Conservation (phyloP, 345 rosid genomes). For the Streptanthus diversifolius region DNA sequence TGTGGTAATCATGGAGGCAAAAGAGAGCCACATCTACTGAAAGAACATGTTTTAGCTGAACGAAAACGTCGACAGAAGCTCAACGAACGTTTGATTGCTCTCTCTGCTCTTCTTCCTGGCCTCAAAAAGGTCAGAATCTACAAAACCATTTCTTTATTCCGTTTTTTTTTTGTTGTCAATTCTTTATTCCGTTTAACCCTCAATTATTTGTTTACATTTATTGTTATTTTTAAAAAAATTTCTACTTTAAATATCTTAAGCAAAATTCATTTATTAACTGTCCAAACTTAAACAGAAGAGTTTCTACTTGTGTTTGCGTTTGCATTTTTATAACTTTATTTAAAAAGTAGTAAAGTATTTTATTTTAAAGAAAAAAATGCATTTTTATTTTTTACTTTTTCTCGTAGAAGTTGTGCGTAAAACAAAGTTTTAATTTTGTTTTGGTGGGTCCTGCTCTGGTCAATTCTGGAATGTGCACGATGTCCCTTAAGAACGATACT, state of each 20-base stretch:
- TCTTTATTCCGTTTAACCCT: not conserved
- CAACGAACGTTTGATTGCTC: conserved; percentile 67
- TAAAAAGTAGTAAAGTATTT: not conserved
- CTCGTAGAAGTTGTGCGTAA: not conserved
- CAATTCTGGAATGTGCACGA: not conserved
- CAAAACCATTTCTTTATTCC: not conserved
- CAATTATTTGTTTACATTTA: conserved; percentile 4
- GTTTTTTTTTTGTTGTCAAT: too few relatives aligned
- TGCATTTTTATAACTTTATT: not conserved
- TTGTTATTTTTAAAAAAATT: not conserved
- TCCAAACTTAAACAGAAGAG: not conserved
- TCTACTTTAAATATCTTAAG: not conserved
- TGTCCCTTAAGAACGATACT: not conserved
- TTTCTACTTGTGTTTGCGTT: not conserved
- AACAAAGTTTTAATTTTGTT: too few relatives aligned
- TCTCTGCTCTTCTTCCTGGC: conserved; percentile 75
- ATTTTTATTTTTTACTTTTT: not conserved
- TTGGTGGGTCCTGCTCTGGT: too few relatives aligned
- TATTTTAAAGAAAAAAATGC: not conserved
- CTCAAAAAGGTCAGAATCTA: conserved; percentile 48
- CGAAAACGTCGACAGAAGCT: conserved; percentile 80
- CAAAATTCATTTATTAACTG: too few relatives aligned
- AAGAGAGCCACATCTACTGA: conserved; percentile 29
- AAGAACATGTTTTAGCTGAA: conserved; percentile 88
- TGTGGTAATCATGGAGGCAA: conserved; percentile 22